Evolutionary conservation across 164 flowering plant genomes (phyloP), one percentile per base, ranked within the genome.

Genomic region (Berberis thunbergii): DNA sequence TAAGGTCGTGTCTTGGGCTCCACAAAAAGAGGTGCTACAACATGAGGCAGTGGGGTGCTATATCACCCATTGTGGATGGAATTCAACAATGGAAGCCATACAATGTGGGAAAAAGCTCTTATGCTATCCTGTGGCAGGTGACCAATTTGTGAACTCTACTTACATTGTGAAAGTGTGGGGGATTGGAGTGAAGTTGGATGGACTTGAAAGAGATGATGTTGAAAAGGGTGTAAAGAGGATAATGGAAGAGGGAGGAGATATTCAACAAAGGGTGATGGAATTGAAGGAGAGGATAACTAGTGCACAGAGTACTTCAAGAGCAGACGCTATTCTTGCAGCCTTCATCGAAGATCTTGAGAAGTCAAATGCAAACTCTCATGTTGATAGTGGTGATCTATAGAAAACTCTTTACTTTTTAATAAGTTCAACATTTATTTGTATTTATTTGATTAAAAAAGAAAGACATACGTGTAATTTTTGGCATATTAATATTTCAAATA

Each of bases 41-140:
- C 89, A 83, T 59, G 43, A 52, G 45, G 81, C 86, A 0, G 83
- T 91, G 2, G 87, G 90, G 38, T 83, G 82, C 62, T 89, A 74
- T 63, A 74, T 87, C 0, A 82, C 90, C 0, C 97, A 91, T 46
- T 91, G 98, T 63, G 96, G 96, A 4, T 91, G 98, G 98, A 91
- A 91, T 56, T 91, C 98, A 0, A 88, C 86, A 0, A 63, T 83
- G 73, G 97, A 91, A 63, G 94, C 87, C 1, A 79, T 91, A 38
- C 76, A 80, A 10, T 74, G 81, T 48, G 74, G 59, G 69, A 81
- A 79, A 64, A 62, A 64, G 0, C 67, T 89, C 0, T 59, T 89
- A 64, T 91, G 98, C 60, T 86, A 72, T 62, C 98, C 96, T 0
- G 75, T 87, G 0, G 86, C 92, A 0, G 92, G 94, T 1, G 98